Conservation (phyloP, 2,329 filamentous ascomycete genomes). For the Colletotrichum simmondsii region DNA sequence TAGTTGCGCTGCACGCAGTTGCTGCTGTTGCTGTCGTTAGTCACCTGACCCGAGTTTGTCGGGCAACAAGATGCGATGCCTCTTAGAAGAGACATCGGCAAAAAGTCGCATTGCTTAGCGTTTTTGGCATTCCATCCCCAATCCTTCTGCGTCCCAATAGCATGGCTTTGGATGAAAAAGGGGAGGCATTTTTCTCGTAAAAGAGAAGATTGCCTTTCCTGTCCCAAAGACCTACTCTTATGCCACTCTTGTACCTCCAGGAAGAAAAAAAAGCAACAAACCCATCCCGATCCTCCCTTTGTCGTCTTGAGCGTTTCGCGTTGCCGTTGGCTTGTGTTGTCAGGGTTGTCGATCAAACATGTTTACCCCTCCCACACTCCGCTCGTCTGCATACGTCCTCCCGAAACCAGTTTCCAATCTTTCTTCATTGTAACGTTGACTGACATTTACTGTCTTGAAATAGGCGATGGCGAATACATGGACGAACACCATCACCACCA, state of each 20-base stretch:
- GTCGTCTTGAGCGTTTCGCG: slow-evolving; percentile 28
- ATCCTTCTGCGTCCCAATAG: slow-evolving; percentile 34
- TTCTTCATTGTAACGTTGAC: slow-evolving; percentile 33
- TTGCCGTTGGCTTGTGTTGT: slow-evolving; percentile 24
- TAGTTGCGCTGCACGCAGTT: slow-evolving; percentile 54
- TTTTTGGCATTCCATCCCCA: slow-evolving; percentile 34
- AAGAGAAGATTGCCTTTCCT: not conserved
- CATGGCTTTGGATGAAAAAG: slow-evolving; percentile 6
- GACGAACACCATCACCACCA: slow-evolving; percentile 76
- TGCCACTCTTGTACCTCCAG: slow-evolving; percentile 21
- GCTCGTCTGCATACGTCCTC: slow-evolving; percentile 21
- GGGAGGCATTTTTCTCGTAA: not conserved
- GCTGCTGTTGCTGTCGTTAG: slow-evolving; percentile 48
- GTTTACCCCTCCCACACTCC: slow-evolving; percentile 27
- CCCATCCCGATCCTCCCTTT: slow-evolving; percentile 14
- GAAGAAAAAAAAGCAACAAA: slow-evolving; percentile 14
- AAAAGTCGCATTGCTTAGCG: slow-evolving; percentile 37
- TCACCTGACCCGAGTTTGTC: slow-evolving; percentile 31
- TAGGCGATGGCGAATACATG: slow-evolving; percentile 71
- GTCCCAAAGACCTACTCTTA: slow-evolving; percentile 16
- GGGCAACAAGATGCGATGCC: slow-evolving; percentile 25
- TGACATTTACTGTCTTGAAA: slow-evolving; percentile 35
- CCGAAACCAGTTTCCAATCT: slow-evolving; percentile 21
- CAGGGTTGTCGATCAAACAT: slow-evolving; percentile 34
- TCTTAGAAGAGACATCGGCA: slow-evolving; percentile 36